A percentile compares a stretch with the other conserved stretches of the same genome.
These are phyloP conservation scores for Aspergillus ochraceus DNA, from an alignment of 2,329 filamentous ascomycete genomes.

Conservation along the genomic window DNA sequence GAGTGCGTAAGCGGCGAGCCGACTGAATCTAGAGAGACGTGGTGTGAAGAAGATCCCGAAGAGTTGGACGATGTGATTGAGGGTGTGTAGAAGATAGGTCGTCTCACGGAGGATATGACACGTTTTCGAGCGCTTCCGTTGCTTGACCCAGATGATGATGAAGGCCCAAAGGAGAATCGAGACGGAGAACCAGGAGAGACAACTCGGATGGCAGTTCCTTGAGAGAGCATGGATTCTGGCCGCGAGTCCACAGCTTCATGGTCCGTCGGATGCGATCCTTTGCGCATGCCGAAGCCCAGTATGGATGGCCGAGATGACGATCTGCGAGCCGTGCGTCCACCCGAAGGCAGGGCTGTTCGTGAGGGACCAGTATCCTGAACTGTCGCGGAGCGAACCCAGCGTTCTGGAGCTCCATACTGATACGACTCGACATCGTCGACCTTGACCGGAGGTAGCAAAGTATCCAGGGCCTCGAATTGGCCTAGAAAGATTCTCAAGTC, in stretches of 20 bases:
- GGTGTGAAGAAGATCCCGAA: constrained; percentile 22
- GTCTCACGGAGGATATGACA: constrained; percentile 22
- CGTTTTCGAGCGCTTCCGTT: constrained; percentile 18
- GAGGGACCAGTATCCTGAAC: constrained; percentile 35
- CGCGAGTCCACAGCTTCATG: constrained; percentile 22
- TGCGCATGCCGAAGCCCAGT: constrained; percentile 24
- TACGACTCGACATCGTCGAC: constrained; percentile 57
- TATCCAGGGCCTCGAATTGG: constrained; percentile 57
- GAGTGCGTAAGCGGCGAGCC: constrained; percentile 34
- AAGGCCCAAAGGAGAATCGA: constrained; percentile 32
- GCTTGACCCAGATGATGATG: constrained; percentile 35
- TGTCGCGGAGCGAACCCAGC: constrained; percentile 43
- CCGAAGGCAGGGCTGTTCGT: constrained; percentile 38
- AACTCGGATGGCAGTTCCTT: constrained; percentile 36
- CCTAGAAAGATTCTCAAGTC: constrained; percentile 58
- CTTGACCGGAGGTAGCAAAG: constrained; percentile 54
- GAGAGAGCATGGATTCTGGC: constrained; percentile 33
- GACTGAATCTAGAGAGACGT: constrained; percentile 14
- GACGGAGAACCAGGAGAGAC: constrained; percentile 30
- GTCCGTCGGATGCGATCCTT: constrained; percentile 20
- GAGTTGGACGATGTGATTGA: constrained; percentile 34
- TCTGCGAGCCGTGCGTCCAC: constrained; percentile 41
- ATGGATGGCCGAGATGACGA: constrained; percentile 18
- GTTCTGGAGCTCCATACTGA: constrained; percentile 60
- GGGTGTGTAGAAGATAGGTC: constrained; percentile 32